A percentile compares a stretch with the other conserved stretches of the same genome.
These are phyloP conservation scores for Nigrospora oryzae DNA, from an alignment of 2,329 filamentous ascomycete species.

Conservation along the genomic window DNA sequence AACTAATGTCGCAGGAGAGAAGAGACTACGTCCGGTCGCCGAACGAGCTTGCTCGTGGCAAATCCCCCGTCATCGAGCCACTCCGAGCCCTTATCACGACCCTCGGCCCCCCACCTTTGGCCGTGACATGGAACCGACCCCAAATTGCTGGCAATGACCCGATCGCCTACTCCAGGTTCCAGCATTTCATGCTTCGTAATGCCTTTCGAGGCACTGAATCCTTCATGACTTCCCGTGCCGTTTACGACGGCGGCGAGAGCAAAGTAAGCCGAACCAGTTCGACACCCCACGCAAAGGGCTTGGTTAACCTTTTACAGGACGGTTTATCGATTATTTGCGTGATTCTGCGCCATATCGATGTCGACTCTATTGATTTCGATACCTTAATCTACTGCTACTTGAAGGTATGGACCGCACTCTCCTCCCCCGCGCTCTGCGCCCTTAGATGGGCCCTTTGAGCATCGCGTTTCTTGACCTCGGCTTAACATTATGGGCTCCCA, in stretches of 20 bases:
- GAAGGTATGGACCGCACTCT: slow-evolving; percentile 36
- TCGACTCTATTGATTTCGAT: slow-evolving; percentile 57
- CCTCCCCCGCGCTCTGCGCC: background rate
- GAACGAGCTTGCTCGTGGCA: slow-evolving; percentile 40
- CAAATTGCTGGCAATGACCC: slow-evolving; percentile 56
- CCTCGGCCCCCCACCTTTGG: slow-evolving; percentile 57
- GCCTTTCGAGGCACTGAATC: slow-evolving; percentile 58
- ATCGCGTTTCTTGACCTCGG: background rate
- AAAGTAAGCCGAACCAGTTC: slow-evolving; percentile 33
- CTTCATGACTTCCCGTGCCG: slow-evolving; percentile 53
- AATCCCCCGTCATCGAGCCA: slow-evolving; percentile 50
- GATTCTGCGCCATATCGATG: slow-evolving; percentile 59
- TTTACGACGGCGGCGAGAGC: slow-evolving; percentile 64
- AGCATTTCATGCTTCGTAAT: slow-evolving; percentile 65
- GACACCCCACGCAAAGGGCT: slow-evolving; percentile 1
- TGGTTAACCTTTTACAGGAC: slow-evolving; percentile 32
- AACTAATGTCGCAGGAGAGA: slow-evolving; percentile 50
- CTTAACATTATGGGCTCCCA: slow-evolving; percentile 14
- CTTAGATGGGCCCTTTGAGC: background rate
- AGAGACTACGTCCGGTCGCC: slow-evolving; percentile 48
- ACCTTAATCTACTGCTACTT: slow-evolving; percentile 60
- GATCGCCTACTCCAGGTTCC: slow-evolving; percentile 58
- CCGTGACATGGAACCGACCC: slow-evolving; percentile 62
- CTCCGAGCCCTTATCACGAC: slow-evolving; percentile 56
- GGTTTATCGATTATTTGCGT: slow-evolving; percentile 61